A percentile compares a stretch with the other conserved stretches of the same genome.
phyloP scores from a whole-genome alignment of 2,329 filamentous ascomycete genomes.

The Coniosporium uncinatum region DNA sequence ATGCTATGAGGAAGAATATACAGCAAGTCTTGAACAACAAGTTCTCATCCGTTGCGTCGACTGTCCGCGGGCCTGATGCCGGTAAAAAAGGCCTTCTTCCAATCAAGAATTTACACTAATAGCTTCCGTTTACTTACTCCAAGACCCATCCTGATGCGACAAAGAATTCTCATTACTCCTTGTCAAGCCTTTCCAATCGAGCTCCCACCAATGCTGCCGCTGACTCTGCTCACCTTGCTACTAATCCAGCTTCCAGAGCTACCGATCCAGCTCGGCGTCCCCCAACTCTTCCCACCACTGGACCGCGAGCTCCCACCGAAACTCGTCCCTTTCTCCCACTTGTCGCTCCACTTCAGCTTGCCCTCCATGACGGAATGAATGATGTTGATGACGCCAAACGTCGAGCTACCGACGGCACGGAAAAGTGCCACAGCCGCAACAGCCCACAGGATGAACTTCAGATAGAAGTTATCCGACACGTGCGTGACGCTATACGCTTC shows the following conservation, averaged over 20 bases:
- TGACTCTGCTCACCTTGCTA: constrained; percentile 23
- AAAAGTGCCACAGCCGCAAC: constrained; percentile 86
- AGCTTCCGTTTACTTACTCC: too few species aligned
- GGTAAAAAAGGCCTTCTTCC: too few species aligned
- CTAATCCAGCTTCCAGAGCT: constrained; percentile 26
- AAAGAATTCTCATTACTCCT: too few species aligned
- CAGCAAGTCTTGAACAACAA: too few species aligned
- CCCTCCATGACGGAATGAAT: constrained; percentile 87
- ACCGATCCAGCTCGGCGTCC: constrained; percentile 24
- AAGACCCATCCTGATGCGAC: too few species aligned
- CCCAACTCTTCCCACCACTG: constrained; percentile 22
- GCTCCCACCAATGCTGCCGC: constrained; percentile 10
- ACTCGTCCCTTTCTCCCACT: constrained; percentile 3
- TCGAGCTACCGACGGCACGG: constrained; percentile 74
- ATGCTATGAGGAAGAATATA: too few species aligned
- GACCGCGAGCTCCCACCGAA: constrained; percentile 6
- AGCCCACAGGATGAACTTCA: constrained; percentile 89
- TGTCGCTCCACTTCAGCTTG: constrained; percentile 52
- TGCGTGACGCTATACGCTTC: constrained; percentile 73
- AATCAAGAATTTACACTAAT: too few species aligned
- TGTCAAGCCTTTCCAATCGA: constrained; percentile 4
- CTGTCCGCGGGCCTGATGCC: too few species aligned
- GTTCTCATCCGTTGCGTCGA: too few species aligned
- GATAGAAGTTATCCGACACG: constrained; percentile 81
- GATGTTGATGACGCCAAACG: constrained; percentile 79